Conservation (phyloP, 495 filamentous ascomycete genomes). For the Penicillium taxi region DNA sequence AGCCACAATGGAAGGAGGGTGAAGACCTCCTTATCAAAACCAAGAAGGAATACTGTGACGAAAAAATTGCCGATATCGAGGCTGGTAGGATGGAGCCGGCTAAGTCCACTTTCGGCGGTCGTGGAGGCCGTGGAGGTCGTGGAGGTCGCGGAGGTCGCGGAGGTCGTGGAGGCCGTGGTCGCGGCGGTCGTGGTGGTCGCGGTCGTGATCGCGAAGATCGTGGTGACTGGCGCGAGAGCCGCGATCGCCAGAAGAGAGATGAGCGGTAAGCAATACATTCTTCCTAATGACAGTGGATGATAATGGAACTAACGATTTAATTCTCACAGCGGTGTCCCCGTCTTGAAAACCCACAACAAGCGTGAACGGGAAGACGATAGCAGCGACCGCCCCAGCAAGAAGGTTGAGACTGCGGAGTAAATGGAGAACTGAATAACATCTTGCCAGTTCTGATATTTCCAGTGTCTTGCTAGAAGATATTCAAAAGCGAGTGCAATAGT, state of each 20-base stretch:
- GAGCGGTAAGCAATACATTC: conserved; percentile 29
- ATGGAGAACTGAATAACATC: conserved; percentile 1
- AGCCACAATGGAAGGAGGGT: conserved; percentile 74
- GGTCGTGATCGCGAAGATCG: conserved; percentile 35
- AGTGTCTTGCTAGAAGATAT: too few relatives aligned
- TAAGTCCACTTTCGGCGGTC: conserved; percentile 23
- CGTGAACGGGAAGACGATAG: conserved; percentile 40
- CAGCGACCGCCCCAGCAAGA: conserved; percentile 39
- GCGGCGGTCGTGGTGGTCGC: conserved; percentile 23
- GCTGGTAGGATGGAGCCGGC: conserved; percentile 58
- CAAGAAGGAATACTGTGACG: conserved; percentile 79
- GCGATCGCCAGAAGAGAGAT: conserved; percentile 42
- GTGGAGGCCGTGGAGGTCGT: conserved; percentile 21
- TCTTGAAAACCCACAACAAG: conserved; percentile 45
- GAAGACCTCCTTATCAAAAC: conserved; percentile 65
- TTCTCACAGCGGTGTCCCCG: conserved; percentile 36
- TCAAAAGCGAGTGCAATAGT: too few relatives aligned
- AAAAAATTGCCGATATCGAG: conserved; percentile 68
- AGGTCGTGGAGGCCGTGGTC: conserved; percentile 24
- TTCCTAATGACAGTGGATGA: background rate
- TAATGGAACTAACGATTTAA: conserved; percentile 2
- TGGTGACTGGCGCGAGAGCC: conserved; percentile 61
- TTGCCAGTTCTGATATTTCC: too few relatives aligned
- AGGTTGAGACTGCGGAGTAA: conserved; percentile 43
- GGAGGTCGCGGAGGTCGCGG: conserved; percentile 26